Evolutionary conservation across 2,329 filamentous ascomycete genomes (phyloP).

Genomic region (Drechmeria coniospora): DNA sequence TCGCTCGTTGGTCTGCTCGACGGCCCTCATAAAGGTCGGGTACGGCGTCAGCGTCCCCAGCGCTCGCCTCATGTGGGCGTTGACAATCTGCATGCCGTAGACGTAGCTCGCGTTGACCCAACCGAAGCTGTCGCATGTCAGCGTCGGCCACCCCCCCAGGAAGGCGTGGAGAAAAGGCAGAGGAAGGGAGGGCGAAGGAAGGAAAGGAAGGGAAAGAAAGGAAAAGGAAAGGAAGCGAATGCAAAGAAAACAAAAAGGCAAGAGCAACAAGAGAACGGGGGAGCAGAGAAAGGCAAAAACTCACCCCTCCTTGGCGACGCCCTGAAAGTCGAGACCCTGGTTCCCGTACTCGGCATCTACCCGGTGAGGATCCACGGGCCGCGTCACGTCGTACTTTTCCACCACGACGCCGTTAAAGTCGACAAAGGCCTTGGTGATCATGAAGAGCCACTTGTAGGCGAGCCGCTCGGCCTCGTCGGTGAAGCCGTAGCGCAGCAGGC

Average conservation of each 20-base stretch:
- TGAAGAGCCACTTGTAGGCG: slow-evolving; percentile 93
- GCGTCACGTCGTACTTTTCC: slow-evolving; percentile 96
- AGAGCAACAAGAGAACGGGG: no score
- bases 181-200: no score
- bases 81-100: slow-evolving; percentile 77
- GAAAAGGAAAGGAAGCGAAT: no score
- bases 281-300: slow-evolving; percentile 27
- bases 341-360: slow-evolving; percentile 98
- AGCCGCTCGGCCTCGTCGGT: slow-evolving; percentile 76
- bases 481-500: slow-evolving; percentile 81
- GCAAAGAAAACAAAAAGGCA: no score
- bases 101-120: slow-evolving; percentile 99
- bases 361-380: slow-evolving; percentile 76
- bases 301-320: slow-evolving; percentile 89
- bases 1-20: slow-evolving; percentile 38
- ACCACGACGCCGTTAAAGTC: slow-evolving; percentile 98
- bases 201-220: no score
- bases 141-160: no score
- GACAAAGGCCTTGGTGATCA: slow-evolving; percentile 97
- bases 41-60: slow-evolving; percentile 79
- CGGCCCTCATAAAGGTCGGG: slow-evolving; percentile 62
- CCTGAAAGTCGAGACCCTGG: slow-evolving; percentile 89
- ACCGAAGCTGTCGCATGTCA: slow-evolving; percentile 54
- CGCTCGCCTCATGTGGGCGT: slow-evolving; percentile 76
- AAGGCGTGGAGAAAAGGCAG: no score